phyloP scores from a whole-genome alignment of 2,329 filamentous ascomycete genomes.

The Venturia oleaginea region DNA sequence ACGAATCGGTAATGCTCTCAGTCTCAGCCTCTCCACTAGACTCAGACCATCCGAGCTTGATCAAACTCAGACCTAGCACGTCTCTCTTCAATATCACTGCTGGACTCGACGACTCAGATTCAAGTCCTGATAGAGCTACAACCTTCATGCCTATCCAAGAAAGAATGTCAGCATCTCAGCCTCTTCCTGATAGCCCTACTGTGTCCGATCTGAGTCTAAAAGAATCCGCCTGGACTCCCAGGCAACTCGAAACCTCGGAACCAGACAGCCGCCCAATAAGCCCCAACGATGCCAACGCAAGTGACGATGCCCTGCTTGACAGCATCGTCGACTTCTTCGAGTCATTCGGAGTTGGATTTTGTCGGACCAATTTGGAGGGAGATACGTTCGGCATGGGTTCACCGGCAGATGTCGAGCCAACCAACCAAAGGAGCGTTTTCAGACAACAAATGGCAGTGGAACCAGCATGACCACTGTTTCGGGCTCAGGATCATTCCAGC shows the following conservation, averaged over 20 bases:
- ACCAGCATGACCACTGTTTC: not conserved
- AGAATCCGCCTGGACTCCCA: not conserved
- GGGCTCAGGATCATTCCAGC: not conserved
- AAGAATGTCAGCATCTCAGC: not conserved
- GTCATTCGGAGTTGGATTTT: not conserved
- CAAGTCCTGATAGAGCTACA: not conserved
- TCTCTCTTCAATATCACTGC: not conserved
- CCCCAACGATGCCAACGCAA: not conserved
- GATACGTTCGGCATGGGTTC: not conserved
- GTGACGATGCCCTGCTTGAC: not conserved
- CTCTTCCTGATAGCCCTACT: not conserved
- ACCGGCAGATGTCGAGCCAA: not conserved
- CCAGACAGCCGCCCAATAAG: not conserved
- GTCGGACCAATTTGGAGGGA: not conserved
- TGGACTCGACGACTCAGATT: not conserved
- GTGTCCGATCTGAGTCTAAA: not conserved
- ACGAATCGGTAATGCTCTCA: not conserved
- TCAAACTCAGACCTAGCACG: not conserved
- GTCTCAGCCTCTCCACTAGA: not conserved
- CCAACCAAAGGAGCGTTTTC: not conserved
- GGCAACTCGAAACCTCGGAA: not conserved
- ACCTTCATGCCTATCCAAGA: not conserved
- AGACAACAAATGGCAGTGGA: not conserved
- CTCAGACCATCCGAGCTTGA: not conserved
- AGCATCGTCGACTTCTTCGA: constrained; percentile 4